phyloP scores from a whole-genome alignment of 1,284 basidiomycete genomes.

The Wallemia ichthyophaga region DNA sequence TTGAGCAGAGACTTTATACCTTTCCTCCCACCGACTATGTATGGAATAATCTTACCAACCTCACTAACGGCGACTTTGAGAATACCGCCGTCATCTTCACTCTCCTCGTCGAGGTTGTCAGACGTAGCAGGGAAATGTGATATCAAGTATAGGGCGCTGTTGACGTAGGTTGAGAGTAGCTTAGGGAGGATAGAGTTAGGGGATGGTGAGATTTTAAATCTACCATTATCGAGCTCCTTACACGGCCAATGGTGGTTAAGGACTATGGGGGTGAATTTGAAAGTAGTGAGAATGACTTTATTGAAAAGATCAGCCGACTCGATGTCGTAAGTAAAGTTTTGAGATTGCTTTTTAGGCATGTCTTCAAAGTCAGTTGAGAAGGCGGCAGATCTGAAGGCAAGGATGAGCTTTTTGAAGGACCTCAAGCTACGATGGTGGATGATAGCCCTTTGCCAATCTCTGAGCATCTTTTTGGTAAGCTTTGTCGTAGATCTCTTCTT shows the following conservation, averaged over 20 bases:
- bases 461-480: slow-evolving; percentile 44
- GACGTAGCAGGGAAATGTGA: slow-evolving; percentile 31
- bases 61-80: slow-evolving; percentile 45
- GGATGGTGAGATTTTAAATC: slow-evolving; percentile 35
- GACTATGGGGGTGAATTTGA: slow-evolving; percentile 73
- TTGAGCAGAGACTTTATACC: slow-evolving; percentile 57
- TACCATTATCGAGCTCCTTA: slow-evolving; percentile 48
- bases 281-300: slow-evolving; percentile 59
- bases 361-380: slow-evolving; percentile 14
- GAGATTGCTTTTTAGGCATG: slow-evolving; percentile 21
- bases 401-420: slow-evolving; percentile 49
- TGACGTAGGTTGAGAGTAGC: slow-evolving; percentile 61
- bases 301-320: slow-evolving; percentile 59
- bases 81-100: slow-evolving; percentile 13
- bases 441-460: slow-evolving; percentile 67
- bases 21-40: slow-evolving; percentile 51
- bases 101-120: slow-evolving; percentile 10
- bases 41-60: slow-evolving; percentile 60
- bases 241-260: slow-evolving; percentile 63
- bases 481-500: slow-evolving; percentile 15
- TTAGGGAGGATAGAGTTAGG: slow-evolving; percentile 55
- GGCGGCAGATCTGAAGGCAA: slow-evolving; percentile 64
- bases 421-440: slow-evolving; percentile 63
- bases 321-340: slow-evolving; percentile 39
- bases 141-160: slow-evolving; percentile 48